Conservation (phyloP, 257 asterid genomes). For the Jacaranda mimosifolia region DNA sequence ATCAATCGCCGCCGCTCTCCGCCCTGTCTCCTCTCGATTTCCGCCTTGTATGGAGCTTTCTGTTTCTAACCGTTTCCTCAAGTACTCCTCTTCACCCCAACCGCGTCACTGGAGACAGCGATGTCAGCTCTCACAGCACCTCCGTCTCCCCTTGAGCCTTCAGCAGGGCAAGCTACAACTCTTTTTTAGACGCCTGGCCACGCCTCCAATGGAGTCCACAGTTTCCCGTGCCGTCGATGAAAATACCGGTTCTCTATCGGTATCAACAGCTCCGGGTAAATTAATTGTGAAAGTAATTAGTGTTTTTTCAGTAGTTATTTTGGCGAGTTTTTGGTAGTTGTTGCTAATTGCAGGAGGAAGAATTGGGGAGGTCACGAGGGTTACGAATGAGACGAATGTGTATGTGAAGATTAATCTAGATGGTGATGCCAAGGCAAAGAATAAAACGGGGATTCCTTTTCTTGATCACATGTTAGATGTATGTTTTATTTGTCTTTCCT, state of each 20-base stretch:
- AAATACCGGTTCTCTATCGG: conserved; percentile 50
- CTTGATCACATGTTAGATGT: conserved; percentile 55
- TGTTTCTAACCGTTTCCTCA: conserved; percentile 34
- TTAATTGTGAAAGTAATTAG: neutral
- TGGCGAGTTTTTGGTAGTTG: neutral
- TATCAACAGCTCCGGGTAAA: conserved; percentile 47
- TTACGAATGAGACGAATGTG: conserved; percentile 79
- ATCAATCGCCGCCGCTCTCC: conserved; percentile 27
- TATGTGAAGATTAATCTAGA: conserved; percentile 68
- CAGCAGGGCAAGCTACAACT: conserved; percentile 36
- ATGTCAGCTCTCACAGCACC: conserved; percentile 20
- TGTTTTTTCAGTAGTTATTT: neutral
- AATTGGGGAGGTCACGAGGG: conserved; percentile 76
- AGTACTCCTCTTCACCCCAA: conserved; percentile 35
- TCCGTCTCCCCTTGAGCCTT: conserved; percentile 32
- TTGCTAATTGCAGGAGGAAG: conserved; percentile 44
- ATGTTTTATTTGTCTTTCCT: neutral
- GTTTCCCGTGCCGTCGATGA: conserved; percentile 40
- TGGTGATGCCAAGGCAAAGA: conserved; percentile 73
- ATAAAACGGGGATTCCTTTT: conserved; percentile 72
- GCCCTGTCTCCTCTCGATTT: neutral
- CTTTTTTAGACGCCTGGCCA: conserved; percentile 14
- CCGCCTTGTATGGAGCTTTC: conserved; percentile 49
- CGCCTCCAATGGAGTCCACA: conserved; percentile 39
- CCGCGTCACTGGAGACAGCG: neutral